Evolutionary conservation across 202 grass and related monocot species (phyloP), one percentile per base, ranked within the genome.

Genomic region (Panicum hallii): DNA sequence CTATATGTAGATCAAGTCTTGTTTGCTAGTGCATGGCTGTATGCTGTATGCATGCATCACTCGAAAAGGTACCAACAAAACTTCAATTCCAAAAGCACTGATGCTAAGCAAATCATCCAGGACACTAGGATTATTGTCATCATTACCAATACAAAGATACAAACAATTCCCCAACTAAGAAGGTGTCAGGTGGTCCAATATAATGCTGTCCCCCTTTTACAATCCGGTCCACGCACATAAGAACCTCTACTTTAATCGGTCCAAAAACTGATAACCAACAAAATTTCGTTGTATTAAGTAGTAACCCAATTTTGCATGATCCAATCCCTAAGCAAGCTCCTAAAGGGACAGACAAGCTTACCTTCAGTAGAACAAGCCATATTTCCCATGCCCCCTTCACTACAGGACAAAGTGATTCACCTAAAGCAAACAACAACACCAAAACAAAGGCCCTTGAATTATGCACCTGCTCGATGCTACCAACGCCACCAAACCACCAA

Each of bases 401-500:
- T 86, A 86, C 43, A 72, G 53, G 50, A 90, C 84, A 73, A 79
- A 54, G 16, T 19, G 28, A 48, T 66, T 45, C 17, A 1, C 63
- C 71, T 46, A 26, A 66, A 45, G 72, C 38, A 85, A 45, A 16
- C 55, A 43, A 42, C 42, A 26, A 30, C 14, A 11, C 64, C 26
- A 62, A 62, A 13, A 17, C 28, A 86, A 78, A 82, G 71, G 63
- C 9, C 30, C 28, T 34, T 5, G 5, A 41, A 80, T 53, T 49
- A 78, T 23, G 45, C 45, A 63, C 56, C 56, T 55, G 56, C 36
- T 85, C 22, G 76, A 75, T 68, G 70, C 15, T 69, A 75, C 13
- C 63, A 70, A 70, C 76, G 75, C 23, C 62, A 70, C 5, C 41
- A 17, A 11, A 19, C 2, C 22, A 63, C 50, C 0, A 1, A 82